Evolutionary conservation across 768 basidiomycete species (phyloP), one percentile per base, ranked within the genome.

Genomic region (Mycena galericulata): DNA sequence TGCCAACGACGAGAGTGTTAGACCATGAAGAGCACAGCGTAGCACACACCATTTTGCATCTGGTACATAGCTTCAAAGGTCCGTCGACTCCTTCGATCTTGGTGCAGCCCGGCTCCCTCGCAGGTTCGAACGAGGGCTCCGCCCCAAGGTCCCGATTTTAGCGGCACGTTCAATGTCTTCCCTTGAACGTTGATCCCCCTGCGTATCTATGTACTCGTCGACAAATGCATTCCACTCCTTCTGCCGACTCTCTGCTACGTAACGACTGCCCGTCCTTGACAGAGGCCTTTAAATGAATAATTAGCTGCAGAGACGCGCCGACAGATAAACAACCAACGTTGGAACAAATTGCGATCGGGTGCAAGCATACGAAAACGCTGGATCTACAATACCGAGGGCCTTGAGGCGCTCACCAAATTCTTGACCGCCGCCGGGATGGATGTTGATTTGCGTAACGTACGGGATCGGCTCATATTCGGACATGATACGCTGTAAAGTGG

Each of bases 81-180:
- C n/a, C 22, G 22, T 50, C 40, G 2, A 6, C 15, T 8, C 57
- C 56, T 30, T 65, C 64, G 20, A 59, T 11, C 27, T 53, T 53
- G 15, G 12, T 12, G 57, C 64, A 65, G 29, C 20, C n/a, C 47
- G 4, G 64, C 55, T 22, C 64, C 64, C 36, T 65, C 64, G 22
- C 64, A 65, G 15, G 24, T 14, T 43, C 64, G 49, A 59, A 58
- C 15, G 7, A 65, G 47, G 17, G 64, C 64, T 20, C 64, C 64
- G 17, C 53, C 22, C 64, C 64, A 65, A n/a, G 6, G 57, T 34
- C 8, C 64, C 64, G 20, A 65, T 58, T 36, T 65, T 65, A 11
- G 64, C 64, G 2, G 46, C 56, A 14, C 64, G 56, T 36, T 65
- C 64, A 18, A 65, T 65, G n/a, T 9, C 27, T 14, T 59, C 30